Percentiles rank a stretch among this genome's conserved stretches.
Evolutionary conservation across 495 filamentous ascomycete species (phyloP).

Genomic region (Penicillium robsamsonii): DNA sequence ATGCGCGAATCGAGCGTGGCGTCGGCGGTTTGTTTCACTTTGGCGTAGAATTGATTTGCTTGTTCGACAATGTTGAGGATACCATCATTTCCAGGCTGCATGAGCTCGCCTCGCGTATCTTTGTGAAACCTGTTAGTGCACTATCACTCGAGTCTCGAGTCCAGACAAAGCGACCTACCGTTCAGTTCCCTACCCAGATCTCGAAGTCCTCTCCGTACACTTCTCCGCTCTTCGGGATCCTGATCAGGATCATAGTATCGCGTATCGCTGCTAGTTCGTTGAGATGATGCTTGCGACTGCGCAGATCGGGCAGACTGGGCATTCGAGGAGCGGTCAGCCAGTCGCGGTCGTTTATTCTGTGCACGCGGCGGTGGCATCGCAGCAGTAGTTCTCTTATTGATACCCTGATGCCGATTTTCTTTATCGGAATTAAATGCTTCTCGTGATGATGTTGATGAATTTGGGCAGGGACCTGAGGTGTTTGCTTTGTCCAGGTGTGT

Average conservation of each 20-base stretch:
- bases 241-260: conserved; percentile 87
- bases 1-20: conserved; percentile 86
- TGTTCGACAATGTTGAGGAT: conserved; percentile 59
- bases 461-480: conserved; percentile 27
- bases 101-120: conserved; percentile 68
- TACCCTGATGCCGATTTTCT: conserved; percentile 47
- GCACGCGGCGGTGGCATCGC: conserved; percentile 31
- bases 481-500: conserved; percentile 24
- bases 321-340: conserved; percentile 36
- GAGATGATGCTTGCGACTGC: conserved; percentile 32
- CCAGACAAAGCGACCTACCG: conserved; percentile 41
- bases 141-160: not conserved
- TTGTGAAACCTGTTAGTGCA: conserved; percentile 6
- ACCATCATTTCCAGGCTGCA: conserved; percentile 58
- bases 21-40: conserved; percentile 89
- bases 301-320: conserved; percentile 31
- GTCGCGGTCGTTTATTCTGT: conserved; percentile 43
- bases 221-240: conserved; percentile 70
- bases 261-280: conserved; percentile 26
- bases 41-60: conserved; percentile 61
- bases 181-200: conserved; percentile 64
- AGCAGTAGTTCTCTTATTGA: conserved; percentile 25
- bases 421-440: conserved; percentile 54
- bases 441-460: conserved; percentile 46
- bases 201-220: conserved; percentile 64